These are phyloP conservation scores for Acorus gramineus DNA, from an alignment of 106 monocot genomes.

Conservation along the genomic window DNA sequence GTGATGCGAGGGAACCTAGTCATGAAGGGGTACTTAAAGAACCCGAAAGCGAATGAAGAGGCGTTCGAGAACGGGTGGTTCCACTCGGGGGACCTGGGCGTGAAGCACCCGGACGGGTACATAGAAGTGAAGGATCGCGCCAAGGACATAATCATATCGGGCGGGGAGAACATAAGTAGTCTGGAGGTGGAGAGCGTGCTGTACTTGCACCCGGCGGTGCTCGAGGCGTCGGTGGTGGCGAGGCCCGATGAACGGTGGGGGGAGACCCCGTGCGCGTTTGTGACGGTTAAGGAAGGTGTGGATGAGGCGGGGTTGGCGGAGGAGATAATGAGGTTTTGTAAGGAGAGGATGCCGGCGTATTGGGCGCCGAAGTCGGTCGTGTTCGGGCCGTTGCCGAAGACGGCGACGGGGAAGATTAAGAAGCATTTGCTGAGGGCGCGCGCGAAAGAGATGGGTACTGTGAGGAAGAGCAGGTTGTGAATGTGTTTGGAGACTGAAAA, in stretches of 20 bases:
- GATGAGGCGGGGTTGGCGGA: slow-evolving; percentile 23
- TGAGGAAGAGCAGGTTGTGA: slow-evolving; percentile 52
- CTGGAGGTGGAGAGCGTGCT: slow-evolving; percentile 59
- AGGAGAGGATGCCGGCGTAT: slow-evolving; percentile 45
- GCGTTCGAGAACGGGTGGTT: slow-evolving; percentile 69
- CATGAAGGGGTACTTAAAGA: slow-evolving; percentile 75
- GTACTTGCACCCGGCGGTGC: slow-evolving; percentile 45
- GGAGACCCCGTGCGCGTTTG: slow-evolving; percentile 69
- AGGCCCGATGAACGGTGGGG: slow-evolving; percentile 65
- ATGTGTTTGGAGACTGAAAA: not conserved
- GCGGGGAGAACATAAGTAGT: slow-evolving; percentile 71
- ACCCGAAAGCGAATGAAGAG: slow-evolving; percentile 48
- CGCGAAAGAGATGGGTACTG: slow-evolving; percentile 55
- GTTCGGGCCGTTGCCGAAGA: slow-evolving; percentile 63
- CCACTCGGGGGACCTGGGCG: slow-evolving; percentile 68
- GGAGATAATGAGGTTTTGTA: slow-evolving; percentile 47
- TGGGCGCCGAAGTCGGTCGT: slow-evolving; percentile 64
- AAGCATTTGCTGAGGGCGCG: slow-evolving; percentile 53
- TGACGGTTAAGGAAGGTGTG: slow-evolving; percentile 30
- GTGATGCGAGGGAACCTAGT: slow-evolving; percentile 61
- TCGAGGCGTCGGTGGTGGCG: slow-evolving; percentile 60
- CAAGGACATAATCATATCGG: slow-evolving; percentile 70
- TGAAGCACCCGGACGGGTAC: slow-evolving; percentile 56
- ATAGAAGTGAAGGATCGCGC: slow-evolving; percentile 66
- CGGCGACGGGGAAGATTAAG: slow-evolving; percentile 67